Evolutionary conservation across 176 grass and related monocot genomes (phyloP).

Genomic region (Pontederia crassipes): DNA sequence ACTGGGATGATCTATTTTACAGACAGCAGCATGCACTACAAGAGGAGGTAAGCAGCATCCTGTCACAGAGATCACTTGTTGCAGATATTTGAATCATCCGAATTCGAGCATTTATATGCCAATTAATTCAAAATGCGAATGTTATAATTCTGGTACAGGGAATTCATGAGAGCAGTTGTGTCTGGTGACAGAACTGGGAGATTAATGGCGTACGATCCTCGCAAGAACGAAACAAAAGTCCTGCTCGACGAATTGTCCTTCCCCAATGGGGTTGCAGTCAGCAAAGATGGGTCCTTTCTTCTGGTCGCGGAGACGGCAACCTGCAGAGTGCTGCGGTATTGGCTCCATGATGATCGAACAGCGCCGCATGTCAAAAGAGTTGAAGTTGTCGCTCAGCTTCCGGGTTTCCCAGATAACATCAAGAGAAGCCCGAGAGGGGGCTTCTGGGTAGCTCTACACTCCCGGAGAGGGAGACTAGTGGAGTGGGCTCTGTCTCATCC

Average conservation of each 20-base stretch:
- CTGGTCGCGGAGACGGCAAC: slow-evolving; percentile 52
- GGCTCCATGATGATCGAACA: slow-evolving; percentile 23
- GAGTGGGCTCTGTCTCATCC: slow-evolving; percentile 25
- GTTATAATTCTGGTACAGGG: slow-evolving; percentile 14
- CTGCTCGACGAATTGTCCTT: slow-evolving; percentile 42
- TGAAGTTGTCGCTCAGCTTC: slow-evolving; percentile 26
- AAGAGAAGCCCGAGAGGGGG: slow-evolving; percentile 53
- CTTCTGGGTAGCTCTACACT: slow-evolving; percentile 30
- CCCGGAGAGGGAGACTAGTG: slow-evolving; percentile 29
- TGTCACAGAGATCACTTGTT: no score
- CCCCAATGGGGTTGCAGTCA: slow-evolving; percentile 49
- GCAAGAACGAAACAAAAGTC: slow-evolving; percentile 20
- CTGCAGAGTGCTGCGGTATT: slow-evolving; percentile 34
- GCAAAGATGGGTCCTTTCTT: slow-evolving; percentile 34
- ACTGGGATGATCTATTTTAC: slow-evolving; percentile 67
- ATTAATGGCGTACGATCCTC: slow-evolving; percentile 46
- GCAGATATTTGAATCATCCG: no score
- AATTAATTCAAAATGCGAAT: no score
- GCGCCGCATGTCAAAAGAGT: background rate
- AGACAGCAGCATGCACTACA: slow-evolving; percentile 45
- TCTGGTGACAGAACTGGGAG: slow-evolving; percentile 43
- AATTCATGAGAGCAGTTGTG: slow-evolving; percentile 45
- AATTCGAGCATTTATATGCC: no score
- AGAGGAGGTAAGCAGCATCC: slow-evolving; percentile 27
- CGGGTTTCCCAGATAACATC: slow-evolving; percentile 53